These are phyloP conservation scores for Chlamydomonas urium DNA, from an alignment of 139 green algal species.

Conservation along the genomic window DNA sequence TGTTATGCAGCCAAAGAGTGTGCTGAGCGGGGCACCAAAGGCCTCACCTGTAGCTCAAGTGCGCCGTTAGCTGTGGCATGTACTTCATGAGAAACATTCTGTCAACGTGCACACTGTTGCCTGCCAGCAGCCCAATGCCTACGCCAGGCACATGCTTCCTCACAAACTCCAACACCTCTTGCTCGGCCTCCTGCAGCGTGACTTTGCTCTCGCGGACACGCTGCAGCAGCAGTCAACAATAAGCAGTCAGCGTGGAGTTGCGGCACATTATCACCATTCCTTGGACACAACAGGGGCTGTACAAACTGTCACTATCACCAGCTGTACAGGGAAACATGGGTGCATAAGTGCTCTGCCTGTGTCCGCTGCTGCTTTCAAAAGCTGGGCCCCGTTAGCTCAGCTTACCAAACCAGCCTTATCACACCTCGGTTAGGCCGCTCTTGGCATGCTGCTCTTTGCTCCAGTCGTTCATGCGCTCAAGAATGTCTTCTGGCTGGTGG, in stretches of 20 bases:
- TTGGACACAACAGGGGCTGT: too few species aligned
- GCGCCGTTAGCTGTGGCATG: constrained; percentile 77
- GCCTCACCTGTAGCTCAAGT: constrained; percentile 66
- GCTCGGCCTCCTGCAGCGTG: constrained; percentile 6
- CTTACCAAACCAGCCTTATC: too few species aligned
- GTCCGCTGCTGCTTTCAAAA: too few species aligned
- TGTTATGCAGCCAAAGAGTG: too few species aligned
- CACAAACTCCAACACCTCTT: constrained; percentile 18
- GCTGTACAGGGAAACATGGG: too few species aligned
- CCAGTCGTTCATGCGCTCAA: constrained; percentile 91
- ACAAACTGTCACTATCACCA: too few species aligned
- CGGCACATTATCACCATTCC: too few species aligned
- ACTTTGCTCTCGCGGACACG: constrained; percentile 18
- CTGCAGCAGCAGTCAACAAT: too few species aligned
- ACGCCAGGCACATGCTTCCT: constrained; percentile 9
- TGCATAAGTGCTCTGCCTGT: too few species aligned
- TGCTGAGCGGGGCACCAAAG: too few species aligned
- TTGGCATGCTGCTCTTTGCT: constrained; percentile 81
- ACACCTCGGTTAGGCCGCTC: constrained; percentile 57
- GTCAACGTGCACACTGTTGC: constrained; percentile 87
- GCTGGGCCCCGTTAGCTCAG: too few species aligned
- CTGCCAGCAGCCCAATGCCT: constrained; percentile 37
- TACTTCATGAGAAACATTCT: constrained; percentile 75
- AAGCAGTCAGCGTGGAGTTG: too few species aligned
- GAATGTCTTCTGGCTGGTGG: constrained; percentile 74